Evolutionary conservation across 371 early-diverging fungal genomes (phyloP).

Genomic region (Smittium culicis): DNA sequence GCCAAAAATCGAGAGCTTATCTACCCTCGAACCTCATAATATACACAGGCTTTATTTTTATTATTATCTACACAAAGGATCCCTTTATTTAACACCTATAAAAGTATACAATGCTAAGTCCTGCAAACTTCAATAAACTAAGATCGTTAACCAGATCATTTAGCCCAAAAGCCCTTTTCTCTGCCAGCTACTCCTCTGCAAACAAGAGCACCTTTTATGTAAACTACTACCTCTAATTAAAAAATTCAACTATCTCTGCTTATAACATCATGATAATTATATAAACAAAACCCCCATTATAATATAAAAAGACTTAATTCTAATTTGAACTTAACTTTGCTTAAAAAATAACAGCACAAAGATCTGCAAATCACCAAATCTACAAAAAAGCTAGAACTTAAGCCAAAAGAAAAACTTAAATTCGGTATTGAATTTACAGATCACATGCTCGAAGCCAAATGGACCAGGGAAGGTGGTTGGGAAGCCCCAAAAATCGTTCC

Average conservation of each 20-base stretch:
- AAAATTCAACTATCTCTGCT: background rate
- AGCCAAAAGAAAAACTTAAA: conserved; percentile 60
- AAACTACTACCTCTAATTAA: background rate
- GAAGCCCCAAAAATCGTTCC: conserved; percentile 55
- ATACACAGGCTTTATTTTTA: too few species aligned
- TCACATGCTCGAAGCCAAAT: conserved; percentile 81
- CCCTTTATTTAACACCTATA: too few species aligned
- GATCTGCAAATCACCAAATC: conserved; percentile 17
- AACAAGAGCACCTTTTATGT: background rate
- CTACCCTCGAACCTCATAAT: too few species aligned
- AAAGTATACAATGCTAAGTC: background rate
- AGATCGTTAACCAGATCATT: background rate
- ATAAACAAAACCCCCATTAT: background rate
- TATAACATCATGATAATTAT: background rate
- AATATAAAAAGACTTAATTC: background rate
- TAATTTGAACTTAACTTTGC: background rate
- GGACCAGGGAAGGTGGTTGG: conserved; percentile 69
- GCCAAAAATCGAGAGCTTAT: too few species aligned
- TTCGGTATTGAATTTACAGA: conserved; percentile 87
- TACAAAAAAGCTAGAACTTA: conserved; percentile 39
- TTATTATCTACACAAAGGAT: too few species aligned
- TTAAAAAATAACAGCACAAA: background rate
- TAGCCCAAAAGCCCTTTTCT: background rate
- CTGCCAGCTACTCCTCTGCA: background rate
- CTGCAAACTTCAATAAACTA: background rate